phyloP scores from a whole-genome alignment of 345 rosid species.

The Salix suchowensis region DNA sequence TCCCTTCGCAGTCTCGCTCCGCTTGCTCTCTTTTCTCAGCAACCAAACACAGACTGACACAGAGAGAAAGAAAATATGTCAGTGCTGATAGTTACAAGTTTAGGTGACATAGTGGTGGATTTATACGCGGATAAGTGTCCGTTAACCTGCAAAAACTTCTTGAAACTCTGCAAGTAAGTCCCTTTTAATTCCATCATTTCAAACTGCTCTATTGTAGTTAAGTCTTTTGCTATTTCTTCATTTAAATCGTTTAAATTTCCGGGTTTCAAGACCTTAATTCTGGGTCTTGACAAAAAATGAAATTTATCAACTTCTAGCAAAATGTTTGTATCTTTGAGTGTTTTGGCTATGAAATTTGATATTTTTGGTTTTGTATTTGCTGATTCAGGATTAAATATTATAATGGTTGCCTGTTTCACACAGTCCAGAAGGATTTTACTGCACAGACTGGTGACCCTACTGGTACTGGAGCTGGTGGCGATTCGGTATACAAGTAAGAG shows the following conservation, averaged over 20 bases:
- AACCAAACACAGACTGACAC: not conserved
- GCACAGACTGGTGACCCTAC: slow-evolving; percentile 82
- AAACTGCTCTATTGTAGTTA: too few relatives aligned
- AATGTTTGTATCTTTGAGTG: too few relatives aligned
- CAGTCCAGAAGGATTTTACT: slow-evolving; percentile 87
- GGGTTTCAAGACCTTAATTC: too few relatives aligned
- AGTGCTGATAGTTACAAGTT: slow-evolving; percentile 70
- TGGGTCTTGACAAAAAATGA: too few relatives aligned
- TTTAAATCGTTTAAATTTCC: too few relatives aligned
- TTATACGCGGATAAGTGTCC: slow-evolving; percentile 62
- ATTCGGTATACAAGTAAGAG: slow-evolving; percentile 79
- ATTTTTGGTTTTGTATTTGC: not conserved
- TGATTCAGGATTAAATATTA: slow-evolving; percentile 76
- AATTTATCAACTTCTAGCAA: too few relatives aligned
- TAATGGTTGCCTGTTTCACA: slow-evolving; percentile 79
- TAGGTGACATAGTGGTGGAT: slow-evolving; percentile 81
- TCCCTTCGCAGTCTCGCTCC: not conserved
- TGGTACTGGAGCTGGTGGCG: slow-evolving; percentile 78
- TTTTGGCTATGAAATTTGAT: not conserved
- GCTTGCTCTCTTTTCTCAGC: not conserved
- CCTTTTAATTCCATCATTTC: not conserved
- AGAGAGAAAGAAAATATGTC: slow-evolving; percentile 44
- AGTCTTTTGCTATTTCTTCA: not conserved
- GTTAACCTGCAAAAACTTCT: slow-evolving; percentile 78
- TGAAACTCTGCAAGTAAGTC: slow-evolving; percentile 88